Conservation (phyloP, 2,329 filamentous ascomycete genomes). For the Penicillium sp. region DNA sequence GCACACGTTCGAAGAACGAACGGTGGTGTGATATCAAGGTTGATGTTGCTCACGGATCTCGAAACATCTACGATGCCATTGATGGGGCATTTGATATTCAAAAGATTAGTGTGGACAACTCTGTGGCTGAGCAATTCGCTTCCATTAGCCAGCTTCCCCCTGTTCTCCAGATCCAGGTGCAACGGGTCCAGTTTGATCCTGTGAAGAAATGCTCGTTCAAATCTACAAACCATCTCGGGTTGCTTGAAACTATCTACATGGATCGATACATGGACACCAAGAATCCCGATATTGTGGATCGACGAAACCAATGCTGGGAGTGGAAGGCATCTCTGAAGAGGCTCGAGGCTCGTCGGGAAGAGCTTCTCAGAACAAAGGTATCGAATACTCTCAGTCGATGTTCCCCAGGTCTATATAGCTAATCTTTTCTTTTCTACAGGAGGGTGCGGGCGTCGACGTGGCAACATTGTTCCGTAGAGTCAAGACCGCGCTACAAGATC, state of each 20-base stretch:
- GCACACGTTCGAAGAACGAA: conserved; percentile 52
- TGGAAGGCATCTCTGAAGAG: conserved; percentile 63
- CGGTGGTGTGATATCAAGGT: conserved; percentile 62
- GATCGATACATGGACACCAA: conserved; percentile 76
- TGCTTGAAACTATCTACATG: conserved; percentile 79
- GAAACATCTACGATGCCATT: conserved; percentile 77
- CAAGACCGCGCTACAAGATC: conserved; percentile 42
- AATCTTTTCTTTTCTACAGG: conserved; percentile 3
- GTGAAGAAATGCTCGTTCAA: conserved; percentile 62
- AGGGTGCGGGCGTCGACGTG: conserved; percentile 28
- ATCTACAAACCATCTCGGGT: conserved; percentile 70
- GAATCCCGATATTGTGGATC: conserved; percentile 59
- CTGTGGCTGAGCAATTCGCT: conserved; percentile 60
- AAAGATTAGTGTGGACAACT: conserved; percentile 64
- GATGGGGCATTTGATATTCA: conserved; percentile 82
- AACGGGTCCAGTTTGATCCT: conserved; percentile 71
- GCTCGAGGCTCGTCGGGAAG: conserved; percentile 48
- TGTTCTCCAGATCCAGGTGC: conserved; percentile 84
- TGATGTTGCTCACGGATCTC: conserved; percentile 55
- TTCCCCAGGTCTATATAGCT: conserved; percentile 1
- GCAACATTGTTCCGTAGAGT: conserved; percentile 31
- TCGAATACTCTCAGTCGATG: not conserved
- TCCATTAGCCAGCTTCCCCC: conserved; percentile 76
- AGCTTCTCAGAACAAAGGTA: conserved; percentile 41
- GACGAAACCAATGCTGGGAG: conserved; percentile 70